Evolutionary conservation across 202 grass and related monocot genomes (phyloP).

Genomic region (Setaria viridis): DNA sequence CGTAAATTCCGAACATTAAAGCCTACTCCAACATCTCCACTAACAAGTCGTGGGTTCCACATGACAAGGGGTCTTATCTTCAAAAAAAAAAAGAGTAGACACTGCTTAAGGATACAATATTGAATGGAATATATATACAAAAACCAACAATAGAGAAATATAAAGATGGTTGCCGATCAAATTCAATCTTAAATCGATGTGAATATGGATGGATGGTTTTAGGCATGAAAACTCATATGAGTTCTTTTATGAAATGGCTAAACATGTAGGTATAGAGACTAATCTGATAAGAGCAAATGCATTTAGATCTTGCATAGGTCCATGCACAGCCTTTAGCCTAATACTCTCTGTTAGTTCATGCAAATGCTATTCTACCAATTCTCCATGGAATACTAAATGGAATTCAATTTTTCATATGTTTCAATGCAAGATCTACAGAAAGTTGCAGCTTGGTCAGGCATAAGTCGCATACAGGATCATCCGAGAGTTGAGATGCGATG

Average conservation of each 20-base stretch:
- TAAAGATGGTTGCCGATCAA: not conserved
- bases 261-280: not conserved
- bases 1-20: constrained; percentile 93
- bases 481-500: constrained; percentile 73
- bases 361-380: constrained; percentile 19
- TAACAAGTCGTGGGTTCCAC: constrained; percentile 97
- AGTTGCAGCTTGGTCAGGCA: not conserved
- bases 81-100: constrained; percentile 50
- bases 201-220: not conserved
- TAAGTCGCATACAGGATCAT: constrained; percentile 75
- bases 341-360: not conserved
- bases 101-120: constrained; percentile 38
- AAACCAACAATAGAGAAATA: not conserved
- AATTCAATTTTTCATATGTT: constrained; percentile 15
- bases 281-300: constrained; percentile 15
- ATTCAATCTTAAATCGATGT: constrained; percentile 21
- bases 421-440: not conserved
- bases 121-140: constrained; percentile 11
- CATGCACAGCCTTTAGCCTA: not conserved
- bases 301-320: constrained; percentile 1
- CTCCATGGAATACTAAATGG: constrained; percentile 9
- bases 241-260: not conserved
- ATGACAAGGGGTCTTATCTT: constrained; percentile 92
- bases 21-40: constrained; percentile 94
- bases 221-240: not conserved